A percentile compares a stretch with the other conserved stretches of the same genome.
phyloP scores from a whole-genome alignment of 805 yeast genomes.

The Priceomyces melissophilus region DNA sequence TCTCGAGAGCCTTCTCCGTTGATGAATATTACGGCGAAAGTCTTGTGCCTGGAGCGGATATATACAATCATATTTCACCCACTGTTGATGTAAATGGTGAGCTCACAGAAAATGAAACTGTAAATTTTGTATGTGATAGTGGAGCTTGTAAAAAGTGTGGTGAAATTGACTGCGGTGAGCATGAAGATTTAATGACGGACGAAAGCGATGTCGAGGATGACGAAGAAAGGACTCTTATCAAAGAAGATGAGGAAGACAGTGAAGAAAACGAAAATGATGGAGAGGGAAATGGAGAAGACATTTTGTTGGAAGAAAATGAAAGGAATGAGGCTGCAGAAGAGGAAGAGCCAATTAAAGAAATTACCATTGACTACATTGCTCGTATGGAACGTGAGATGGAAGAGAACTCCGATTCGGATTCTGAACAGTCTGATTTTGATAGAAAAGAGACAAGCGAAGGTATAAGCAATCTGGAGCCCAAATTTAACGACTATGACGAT shows the following conservation, averaged over 20 bases:
- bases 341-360: slow-evolving; percentile 5
- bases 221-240: slow-evolving; percentile 12
- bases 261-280: slow-evolving; percentile 13
- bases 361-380: slow-evolving; percentile 17
- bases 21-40: slow-evolving; percentile 74
- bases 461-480: slow-evolving; percentile 1
- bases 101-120: slow-evolving; percentile 44
- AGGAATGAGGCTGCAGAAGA: slow-evolving; percentile 11
- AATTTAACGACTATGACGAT: slow-evolving; percentile 9
- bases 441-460: slow-evolving; percentile 10
- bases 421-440: slow-evolving; percentile 5
- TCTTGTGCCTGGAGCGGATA: slow-evolving; percentile 87
- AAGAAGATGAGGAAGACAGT: slow-evolving; percentile 8
- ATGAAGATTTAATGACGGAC: slow-evolving; percentile 16
- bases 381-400: slow-evolving; percentile 18
- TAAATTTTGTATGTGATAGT: slow-evolving; percentile 54
- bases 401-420: slow-evolving; percentile 9
- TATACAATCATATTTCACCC: slow-evolving; percentile 70
- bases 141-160: slow-evolving; percentile 32
- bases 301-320: neutral
- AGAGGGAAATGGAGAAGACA: slow-evolving; percentile 7
- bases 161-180: slow-evolving; percentile 31
- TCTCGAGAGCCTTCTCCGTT: slow-evolving; percentile 77
- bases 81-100: slow-evolving; percentile 9
- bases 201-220: slow-evolving; percentile 16